Conservation (phyloP, 352 stramenopile genomes). For the Globisporangium nunn region DNA sequence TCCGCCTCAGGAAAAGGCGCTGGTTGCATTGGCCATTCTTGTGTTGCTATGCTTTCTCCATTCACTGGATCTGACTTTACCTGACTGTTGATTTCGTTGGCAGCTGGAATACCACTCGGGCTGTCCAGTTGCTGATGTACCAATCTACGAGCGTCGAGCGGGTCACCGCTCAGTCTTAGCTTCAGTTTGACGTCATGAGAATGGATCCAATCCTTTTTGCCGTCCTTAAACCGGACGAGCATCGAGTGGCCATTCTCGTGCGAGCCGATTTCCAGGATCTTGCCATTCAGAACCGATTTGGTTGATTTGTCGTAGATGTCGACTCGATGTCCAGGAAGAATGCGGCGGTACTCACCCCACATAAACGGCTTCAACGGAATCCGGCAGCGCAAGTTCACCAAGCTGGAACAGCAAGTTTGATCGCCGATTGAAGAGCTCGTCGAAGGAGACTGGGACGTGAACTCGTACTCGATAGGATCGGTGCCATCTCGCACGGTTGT, state of each 20-base stretch:
- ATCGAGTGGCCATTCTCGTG: slow-evolving; percentile 7
- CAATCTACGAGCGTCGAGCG: background rate
- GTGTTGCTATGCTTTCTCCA: background rate
- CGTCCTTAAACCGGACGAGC: slow-evolving; percentile 24
- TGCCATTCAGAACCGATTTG: slow-evolving; percentile 17
- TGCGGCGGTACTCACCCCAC: slow-evolving; percentile 15
- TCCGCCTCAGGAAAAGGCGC: background rate
- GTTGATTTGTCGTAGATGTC: slow-evolving; percentile 20
- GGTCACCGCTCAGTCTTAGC: slow-evolving; percentile 17
- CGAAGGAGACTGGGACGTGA: slow-evolving; percentile 9
- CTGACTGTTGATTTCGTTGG: background rate
- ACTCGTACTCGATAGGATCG: slow-evolving; percentile 19
- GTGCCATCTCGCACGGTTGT: slow-evolving; percentile 1
- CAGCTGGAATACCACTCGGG: too few relatives aligned
- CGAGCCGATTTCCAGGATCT: slow-evolving; percentile 13
- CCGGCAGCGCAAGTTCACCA: slow-evolving; percentile 18
- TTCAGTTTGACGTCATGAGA: slow-evolving; percentile 19
- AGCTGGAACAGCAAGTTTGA: background rate
- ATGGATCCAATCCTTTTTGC: slow-evolving; percentile 19
- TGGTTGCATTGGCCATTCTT: background rate
- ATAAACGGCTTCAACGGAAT: slow-evolving; percentile 17
- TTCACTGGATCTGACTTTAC: background rate
- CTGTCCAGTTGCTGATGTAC: too few relatives aligned
- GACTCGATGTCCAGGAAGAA: slow-evolving; percentile 19
- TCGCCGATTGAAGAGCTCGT: background rate